Evolutionary conservation across 495 filamentous ascomycete species (phyloP).

Genomic region (Zalerion maritima): DNA sequence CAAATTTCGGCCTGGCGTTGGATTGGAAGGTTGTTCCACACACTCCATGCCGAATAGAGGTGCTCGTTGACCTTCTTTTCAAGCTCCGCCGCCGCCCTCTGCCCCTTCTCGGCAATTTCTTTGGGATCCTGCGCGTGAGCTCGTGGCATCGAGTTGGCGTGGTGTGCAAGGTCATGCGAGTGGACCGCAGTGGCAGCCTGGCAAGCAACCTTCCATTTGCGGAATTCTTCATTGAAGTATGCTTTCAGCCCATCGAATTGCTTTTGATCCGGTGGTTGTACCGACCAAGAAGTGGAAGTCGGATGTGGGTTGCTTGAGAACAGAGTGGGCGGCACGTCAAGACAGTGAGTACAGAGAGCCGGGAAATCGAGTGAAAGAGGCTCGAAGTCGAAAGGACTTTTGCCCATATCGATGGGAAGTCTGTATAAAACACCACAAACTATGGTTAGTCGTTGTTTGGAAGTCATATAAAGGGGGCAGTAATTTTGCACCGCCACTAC

Average conservation of each 20-base stretch:
- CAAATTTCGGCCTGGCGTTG: conserved; percentile 49
- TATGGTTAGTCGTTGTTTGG: neutral
- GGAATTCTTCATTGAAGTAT: conserved; percentile 49
- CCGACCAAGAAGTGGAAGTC: conserved; percentile 56
- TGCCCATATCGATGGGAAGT: conserved; percentile 20
- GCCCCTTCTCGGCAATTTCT: conserved; percentile 24
- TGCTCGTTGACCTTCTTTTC: conserved; percentile 52
- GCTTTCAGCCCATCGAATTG: conserved; percentile 56
- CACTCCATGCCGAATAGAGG: conserved; percentile 49
- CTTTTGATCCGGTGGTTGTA: conserved; percentile 50
- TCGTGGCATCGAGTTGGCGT: conserved; percentile 7
- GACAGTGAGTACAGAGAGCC: conserved; percentile 61
- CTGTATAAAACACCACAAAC: conserved; percentile 4
- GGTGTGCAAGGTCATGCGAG: conserved; percentile 9
- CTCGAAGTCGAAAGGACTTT: conserved; percentile 66
- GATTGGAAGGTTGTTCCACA: conserved; percentile 48
- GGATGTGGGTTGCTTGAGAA: conserved; percentile 58
- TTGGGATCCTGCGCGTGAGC: conserved; percentile 27
- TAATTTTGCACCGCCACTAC: neutral
- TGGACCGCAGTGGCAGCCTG: conserved; percentile 27
- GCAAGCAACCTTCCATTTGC: conserved; percentile 40
- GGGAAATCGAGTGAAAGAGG: conserved; percentile 69
- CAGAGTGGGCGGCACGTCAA: conserved; percentile 62
- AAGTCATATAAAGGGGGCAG: neutral
- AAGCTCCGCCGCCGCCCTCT: conserved; percentile 30